Evolutionary conservation across 1,139 yeast genomes (phyloP), one percentile per base, ranked within the genome.

Genomic region (Ashbya aceris): DNA sequence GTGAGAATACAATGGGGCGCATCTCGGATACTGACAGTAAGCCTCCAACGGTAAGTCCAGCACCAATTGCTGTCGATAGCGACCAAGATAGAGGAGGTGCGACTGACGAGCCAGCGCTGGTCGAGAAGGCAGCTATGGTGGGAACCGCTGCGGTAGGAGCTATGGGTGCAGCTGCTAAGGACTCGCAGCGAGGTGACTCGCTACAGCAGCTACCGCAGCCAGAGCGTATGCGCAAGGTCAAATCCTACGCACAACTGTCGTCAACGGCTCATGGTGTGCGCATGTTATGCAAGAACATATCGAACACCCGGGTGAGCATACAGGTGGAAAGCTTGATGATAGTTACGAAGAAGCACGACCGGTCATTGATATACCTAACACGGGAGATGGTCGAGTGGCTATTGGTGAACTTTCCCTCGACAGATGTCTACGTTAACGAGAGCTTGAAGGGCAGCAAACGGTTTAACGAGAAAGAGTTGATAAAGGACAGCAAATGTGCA

Each of bases 211-310:
- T 17, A 6, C 23, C 23, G 6, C 23, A 17, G 5, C 23, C 3
- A 6, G 50, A 48, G 32, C 46, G 45, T 34, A 29, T 41, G 44
- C 12, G 46, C 38, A 38, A 43, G 20, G 48, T 41, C 27, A 73
- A 73, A 46, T 77, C 85, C 1, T 91, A 83, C 60, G 77, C 83
- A 7, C 83, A 81, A 54, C 65, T 80, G 52, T 85, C 91, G 2
- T 83, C 85, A 54, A 83, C 95, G 2, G 95, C 94, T 3, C 83
- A 85, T 52, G 93, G 91, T 2, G 94, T 85, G 1, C 70, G 95
- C 38, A 74, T 82, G 68, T 68, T 85, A 47, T 86, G 91, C 14
- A 79, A 80, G 50, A 83, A 82, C 58, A 67, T 85, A 34, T 74
- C 82, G 38, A 75, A 77, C 51, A 87, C 94, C 5, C 79, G 84